A percentile compares a stretch with the other conserved stretches of the same genome.
Evolutionary conservation across 163 green algal genomes (phyloP).

Genomic region (Picocystis sp.): DNA sequence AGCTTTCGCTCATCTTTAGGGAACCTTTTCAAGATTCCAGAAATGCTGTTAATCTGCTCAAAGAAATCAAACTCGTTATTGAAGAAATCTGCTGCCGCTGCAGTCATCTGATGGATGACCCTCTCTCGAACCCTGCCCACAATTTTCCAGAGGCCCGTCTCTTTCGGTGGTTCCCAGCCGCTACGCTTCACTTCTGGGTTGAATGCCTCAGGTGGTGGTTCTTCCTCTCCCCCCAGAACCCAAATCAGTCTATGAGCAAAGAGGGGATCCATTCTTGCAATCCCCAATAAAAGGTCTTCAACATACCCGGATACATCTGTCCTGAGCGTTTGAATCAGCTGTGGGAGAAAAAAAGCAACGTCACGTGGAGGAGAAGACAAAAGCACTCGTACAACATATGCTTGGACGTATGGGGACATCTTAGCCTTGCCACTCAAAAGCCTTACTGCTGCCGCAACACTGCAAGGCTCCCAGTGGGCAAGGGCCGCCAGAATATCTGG

Average conservation of each 20-base stretch:
- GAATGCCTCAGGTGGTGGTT: conserved; percentile 56
- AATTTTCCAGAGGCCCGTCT: conserved; percentile 64
- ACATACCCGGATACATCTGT: conserved; percentile 12
- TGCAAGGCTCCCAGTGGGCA: too few relatives aligned
- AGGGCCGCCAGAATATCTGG: too few relatives aligned
- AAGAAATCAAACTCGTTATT: conserved; percentile 70
- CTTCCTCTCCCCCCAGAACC: conserved; percentile 60
- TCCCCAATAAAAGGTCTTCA: conserved; percentile 34
- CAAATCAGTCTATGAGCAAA: conserved; percentile 76
- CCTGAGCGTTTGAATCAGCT: conserved; percentile 82
- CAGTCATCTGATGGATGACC: conserved; percentile 16
- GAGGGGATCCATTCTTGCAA: conserved; percentile 33
- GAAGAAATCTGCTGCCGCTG: conserved; percentile 32
- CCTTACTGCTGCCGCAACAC: too few relatives aligned
- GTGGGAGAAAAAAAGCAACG: conserved; percentile 71
- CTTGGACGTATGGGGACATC: conserved; percentile 14
- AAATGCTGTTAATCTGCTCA: conserved; percentile 56
- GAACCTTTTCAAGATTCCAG: conserved; percentile 35
- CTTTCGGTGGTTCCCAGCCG: conserved; percentile 32
- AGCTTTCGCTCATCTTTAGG: conserved; percentile 59
- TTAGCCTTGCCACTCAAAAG: too few relatives aligned
- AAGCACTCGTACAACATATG: conserved; percentile 23
- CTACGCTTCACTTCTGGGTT: conserved; percentile 60
- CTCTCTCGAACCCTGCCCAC: conserved; percentile 23
- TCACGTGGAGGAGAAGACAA: conserved; percentile 13